Evolutionary conservation across 2,329 filamentous ascomycete genomes (phyloP).

Genomic region (Ambrosiella cleistominuta): DNA sequence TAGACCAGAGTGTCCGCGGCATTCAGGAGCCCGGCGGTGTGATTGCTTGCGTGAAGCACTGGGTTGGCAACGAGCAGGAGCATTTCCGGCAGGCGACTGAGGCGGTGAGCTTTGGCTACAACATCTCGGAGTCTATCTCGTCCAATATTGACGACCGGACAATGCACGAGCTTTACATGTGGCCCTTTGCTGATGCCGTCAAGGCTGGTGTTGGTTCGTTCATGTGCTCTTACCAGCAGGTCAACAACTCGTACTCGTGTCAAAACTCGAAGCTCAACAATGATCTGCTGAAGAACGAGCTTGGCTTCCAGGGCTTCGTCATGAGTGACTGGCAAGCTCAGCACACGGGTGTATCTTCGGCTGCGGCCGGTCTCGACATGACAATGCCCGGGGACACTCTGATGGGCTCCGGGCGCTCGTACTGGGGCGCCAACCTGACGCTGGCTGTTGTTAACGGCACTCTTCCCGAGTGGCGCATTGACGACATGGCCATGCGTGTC

Average conservation of each 20-base stretch:
- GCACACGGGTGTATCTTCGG: conserved; percentile 47
- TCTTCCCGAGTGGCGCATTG: conserved; percentile 67
- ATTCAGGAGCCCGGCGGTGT: conserved; percentile 71
- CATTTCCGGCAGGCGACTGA: conserved; percentile 51
- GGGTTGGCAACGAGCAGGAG: conserved; percentile 59
- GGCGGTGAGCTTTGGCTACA: conserved; percentile 34
- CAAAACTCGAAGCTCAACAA: conserved; percentile 66
- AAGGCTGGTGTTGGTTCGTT: conserved; percentile 45
- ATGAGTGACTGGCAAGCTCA: conserved; percentile 70
- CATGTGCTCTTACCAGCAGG: conserved; percentile 56
- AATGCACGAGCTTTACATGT: conserved; percentile 58
- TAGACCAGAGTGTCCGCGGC: conserved; percentile 56
- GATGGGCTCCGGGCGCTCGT: conserved; percentile 57
- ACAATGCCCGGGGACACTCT: conserved; percentile 70
- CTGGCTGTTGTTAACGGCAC: conserved; percentile 79
- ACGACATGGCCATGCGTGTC: conserved; percentile 82
- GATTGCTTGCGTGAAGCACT: conserved; percentile 71
- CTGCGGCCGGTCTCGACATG: conserved; percentile 66
- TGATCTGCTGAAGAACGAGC: conserved; percentile 57
- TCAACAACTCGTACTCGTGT: conserved; percentile 68
- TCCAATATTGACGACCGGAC: conserved; percentile 55
- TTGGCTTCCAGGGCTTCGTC: conserved; percentile 62
- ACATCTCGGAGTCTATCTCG: conserved; percentile 42
- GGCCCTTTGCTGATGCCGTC: conserved; percentile 62
- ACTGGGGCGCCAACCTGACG: conserved; percentile 77